Conservation (phyloP, 2,329 filamentous ascomycete genomes). For the Ceratocystis lukuohia region DNA sequence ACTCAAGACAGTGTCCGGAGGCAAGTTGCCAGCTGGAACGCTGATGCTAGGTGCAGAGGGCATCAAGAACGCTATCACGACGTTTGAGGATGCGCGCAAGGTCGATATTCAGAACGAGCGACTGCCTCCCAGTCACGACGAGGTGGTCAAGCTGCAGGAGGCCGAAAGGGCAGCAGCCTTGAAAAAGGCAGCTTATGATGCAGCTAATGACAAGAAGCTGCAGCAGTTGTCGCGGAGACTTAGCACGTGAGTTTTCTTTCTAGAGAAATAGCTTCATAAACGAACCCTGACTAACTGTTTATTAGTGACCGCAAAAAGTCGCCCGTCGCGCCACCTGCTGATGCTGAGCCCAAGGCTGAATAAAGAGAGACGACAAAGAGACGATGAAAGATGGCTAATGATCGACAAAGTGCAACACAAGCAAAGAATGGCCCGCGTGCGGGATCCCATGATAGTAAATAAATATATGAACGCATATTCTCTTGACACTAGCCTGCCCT, state of each 20-base stretch:
- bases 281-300: background rate
- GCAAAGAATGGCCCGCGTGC: background rate
- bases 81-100: conserved; percentile 91
- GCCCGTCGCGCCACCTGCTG: conserved; percentile 3
- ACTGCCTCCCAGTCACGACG: conserved; percentile 80
- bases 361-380: background rate
- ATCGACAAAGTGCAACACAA: background rate
- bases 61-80: conserved; percentile 95
- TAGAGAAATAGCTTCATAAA: background rate
- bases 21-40: conserved; percentile 82
- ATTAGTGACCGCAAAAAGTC: conserved; percentile 18
- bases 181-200: conserved; percentile 73
- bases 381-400: background rate
- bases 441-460: background rate
- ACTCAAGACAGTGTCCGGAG: conserved; percentile 90
- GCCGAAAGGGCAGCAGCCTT: conserved; percentile 71
- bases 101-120: conserved; percentile 95
- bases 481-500: background rate
- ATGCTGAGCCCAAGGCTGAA: conserved; percentile 10
- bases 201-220: conserved; percentile 80
- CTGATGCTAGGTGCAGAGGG: conserved; percentile 97
- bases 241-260: conserved; percentile 70
- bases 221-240: conserved; percentile 79
- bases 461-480: conserved; percentile 8
- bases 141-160: conserved; percentile 71